Percentiles rank a stretch among this genome's conserved stretches.
phyloP scores from a whole-genome alignment of 2,329 filamentous ascomycete genomes.

The Tolypocladium tropicale region DNA sequence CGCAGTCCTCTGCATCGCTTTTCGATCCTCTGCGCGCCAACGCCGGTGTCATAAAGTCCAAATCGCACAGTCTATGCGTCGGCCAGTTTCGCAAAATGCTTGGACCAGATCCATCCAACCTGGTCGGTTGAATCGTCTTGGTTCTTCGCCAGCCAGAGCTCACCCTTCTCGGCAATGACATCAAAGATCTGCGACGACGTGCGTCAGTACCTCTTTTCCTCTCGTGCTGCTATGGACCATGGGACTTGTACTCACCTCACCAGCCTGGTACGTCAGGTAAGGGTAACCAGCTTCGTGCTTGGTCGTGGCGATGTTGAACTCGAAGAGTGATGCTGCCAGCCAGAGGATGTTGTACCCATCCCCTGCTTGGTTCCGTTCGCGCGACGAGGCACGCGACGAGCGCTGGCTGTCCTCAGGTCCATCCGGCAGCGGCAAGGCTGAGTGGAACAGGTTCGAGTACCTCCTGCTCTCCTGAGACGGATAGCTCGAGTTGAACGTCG shows the following conservation, averaged over 20 bases:
- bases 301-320: constrained; percentile 91
- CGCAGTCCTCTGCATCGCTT: background rate
- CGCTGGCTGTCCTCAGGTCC: constrained; percentile 41
- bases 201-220: background rate
- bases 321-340: constrained; percentile 85
- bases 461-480: constrained; percentile 38
- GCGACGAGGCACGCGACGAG: constrained; percentile 49
- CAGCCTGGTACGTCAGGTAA: constrained; percentile 89
- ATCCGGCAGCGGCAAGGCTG: constrained; percentile 73
- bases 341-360: constrained; percentile 69
- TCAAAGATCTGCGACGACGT: constrained; percentile 56
- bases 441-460: constrained; percentile 74
- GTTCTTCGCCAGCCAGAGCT: constrained; percentile 95
- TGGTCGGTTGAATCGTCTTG: constrained; percentile 75
- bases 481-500: constrained; percentile 40
- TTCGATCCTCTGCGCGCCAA: background rate
- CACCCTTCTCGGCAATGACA: constrained; percentile 91
- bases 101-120: constrained; percentile 98
- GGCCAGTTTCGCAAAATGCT: constrained; percentile 74
- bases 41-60: background rate
- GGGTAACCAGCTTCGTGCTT: constrained; percentile 91
- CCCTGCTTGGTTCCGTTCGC: constrained; percentile 41
- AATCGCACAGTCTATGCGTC: constrained; percentile 27
- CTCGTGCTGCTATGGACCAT: background rate
- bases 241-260: constrained; percentile 52